These are phyloP conservation scores for Xanthoconium stramineum DNA, from an alignment of 768 basidiomycete species.

Conservation along the genomic window DNA sequence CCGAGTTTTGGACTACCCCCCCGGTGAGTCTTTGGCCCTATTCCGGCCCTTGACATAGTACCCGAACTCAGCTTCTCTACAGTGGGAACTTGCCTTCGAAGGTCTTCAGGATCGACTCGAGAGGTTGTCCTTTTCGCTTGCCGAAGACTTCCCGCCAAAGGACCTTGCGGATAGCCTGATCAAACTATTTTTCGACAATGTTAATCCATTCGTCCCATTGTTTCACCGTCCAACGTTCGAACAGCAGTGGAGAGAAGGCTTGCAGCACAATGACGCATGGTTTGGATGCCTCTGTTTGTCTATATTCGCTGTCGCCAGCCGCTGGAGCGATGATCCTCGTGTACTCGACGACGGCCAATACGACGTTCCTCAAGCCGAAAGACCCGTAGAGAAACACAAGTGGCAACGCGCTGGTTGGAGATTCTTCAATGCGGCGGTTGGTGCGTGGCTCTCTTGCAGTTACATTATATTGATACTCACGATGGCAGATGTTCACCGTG, in stretches of 20 bases:
- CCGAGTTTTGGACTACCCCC: conserved; percentile 58
- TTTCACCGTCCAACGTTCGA: conserved; percentile 72
- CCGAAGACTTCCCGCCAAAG: conserved; percentile 55
- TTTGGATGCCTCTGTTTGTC: conserved; percentile 61
- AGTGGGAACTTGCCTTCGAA: conserved; percentile 65
- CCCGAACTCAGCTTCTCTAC: background rate
- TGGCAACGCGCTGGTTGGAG: conserved; percentile 59
- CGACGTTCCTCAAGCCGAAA: conserved; percentile 19
- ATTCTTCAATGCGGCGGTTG: conserved; percentile 56
- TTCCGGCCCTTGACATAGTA: background rate
- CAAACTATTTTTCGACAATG: conserved; percentile 61
- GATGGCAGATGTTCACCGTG: conserved; percentile 46
- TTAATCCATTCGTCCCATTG: conserved; percentile 60
- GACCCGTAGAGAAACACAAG: conserved; percentile 30
- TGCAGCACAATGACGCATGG: conserved; percentile 54
- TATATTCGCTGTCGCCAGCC: conserved; percentile 67
- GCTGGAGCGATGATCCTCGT: conserved; percentile 61
- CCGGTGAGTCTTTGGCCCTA: conserved; percentile 37
- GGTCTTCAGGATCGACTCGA: conserved; percentile 33
- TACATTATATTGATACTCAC: conserved; percentile 1
- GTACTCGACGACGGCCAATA: conserved; percentile 41
- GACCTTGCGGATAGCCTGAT: conserved; percentile 61
- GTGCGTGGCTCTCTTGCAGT: conserved; percentile 30
- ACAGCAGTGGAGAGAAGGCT: conserved; percentile 50
- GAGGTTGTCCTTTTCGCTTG: conserved; percentile 32